phyloP scores from a whole-genome alignment of 805 yeast species.

The Metschnikowia baotianmanensis region DNA sequence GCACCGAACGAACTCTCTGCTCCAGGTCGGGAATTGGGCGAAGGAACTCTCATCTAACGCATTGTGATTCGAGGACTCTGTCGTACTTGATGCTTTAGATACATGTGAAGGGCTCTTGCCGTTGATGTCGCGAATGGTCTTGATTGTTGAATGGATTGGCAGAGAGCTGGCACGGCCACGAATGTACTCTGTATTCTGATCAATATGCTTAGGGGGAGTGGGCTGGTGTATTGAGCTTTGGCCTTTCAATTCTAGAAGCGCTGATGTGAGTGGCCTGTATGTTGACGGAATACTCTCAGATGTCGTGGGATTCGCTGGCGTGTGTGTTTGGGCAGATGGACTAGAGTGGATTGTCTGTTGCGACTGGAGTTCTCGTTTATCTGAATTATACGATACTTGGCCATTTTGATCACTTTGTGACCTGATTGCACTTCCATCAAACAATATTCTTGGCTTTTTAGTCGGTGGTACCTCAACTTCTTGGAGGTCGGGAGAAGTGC shows the following conservation, averaged over 20 bases:
- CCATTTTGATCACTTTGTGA: too few species aligned
- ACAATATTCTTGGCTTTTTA: too few species aligned
- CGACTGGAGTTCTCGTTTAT: too few species aligned
- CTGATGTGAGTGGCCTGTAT: constrained; percentile 1
- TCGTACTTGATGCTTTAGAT: too few species aligned
- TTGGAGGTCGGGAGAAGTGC: too few species aligned
- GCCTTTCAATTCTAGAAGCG: not conserved
- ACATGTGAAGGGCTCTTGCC: not conserved
- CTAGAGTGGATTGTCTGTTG: not conserved
- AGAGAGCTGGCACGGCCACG: not conserved
- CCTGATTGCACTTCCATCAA: too few species aligned
- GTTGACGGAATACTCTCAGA: too few species aligned
- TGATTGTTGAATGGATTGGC: not conserved
- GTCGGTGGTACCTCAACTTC: too few species aligned
- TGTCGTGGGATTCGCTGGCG: not conserved
- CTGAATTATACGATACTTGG: too few species aligned
- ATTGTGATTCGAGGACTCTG: too few species aligned
- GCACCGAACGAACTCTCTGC: constrained; percentile 14
- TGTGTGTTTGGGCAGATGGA: not conserved
- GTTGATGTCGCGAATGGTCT: not conserved
- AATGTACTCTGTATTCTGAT: not conserved
- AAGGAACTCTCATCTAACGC: constrained; percentile 2
- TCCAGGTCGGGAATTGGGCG: constrained; percentile 14
- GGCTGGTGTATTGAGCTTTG: not conserved
- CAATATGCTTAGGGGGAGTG: not conserved